Percentiles rank a stretch among this genome's conserved stretches.
Evolutionary conservation across 768 basidiomycete genomes (phyloP).

Genomic region (Cystoderma amianthinum): DNA sequence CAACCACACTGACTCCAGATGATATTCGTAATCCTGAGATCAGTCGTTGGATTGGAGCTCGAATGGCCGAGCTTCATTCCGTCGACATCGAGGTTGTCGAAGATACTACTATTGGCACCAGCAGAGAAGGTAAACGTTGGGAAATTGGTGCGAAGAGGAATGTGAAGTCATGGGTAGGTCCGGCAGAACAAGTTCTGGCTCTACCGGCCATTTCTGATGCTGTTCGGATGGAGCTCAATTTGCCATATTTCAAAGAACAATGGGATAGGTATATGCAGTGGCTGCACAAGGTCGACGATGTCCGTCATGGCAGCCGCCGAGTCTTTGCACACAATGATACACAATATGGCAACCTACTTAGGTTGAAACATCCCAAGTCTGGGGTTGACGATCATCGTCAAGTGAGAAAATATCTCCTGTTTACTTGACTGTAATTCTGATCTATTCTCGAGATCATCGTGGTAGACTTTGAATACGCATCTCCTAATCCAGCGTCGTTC

Average conservation of each 20-base stretch:
- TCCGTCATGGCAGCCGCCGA: slow-evolving; percentile 51
- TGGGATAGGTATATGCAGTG: slow-evolving; percentile 70
- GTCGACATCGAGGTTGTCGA: slow-evolving; percentile 76
- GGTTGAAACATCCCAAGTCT: slow-evolving; percentile 50
- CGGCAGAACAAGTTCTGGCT: slow-evolving; percentile 69
- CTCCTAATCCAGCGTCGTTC: slow-evolving; percentile 86
- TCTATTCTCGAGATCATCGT: slow-evolving; percentile 64
- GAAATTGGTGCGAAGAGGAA: slow-evolving; percentile 60
- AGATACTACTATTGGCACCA: slow-evolving; percentile 25
- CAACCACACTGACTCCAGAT: slow-evolving; percentile 66
- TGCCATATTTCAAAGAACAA: slow-evolving; percentile 53
- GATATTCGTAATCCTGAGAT: slow-evolving; percentile 74
- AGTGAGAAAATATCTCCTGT: slow-evolving; percentile 26
- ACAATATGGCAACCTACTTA: slow-evolving; percentile 90
- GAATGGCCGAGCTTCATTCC: slow-evolving; percentile 94
- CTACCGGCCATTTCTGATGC: slow-evolving; percentile 42
- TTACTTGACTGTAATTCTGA: neutral
- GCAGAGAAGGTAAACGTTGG: slow-evolving; percentile 39
- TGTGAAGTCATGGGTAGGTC: slow-evolving; percentile 61
- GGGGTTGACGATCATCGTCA: slow-evolving; percentile 70
- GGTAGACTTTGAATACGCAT: slow-evolving; percentile 97
- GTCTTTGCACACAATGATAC: slow-evolving; percentile 93
- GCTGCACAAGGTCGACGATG: slow-evolving; percentile 55
- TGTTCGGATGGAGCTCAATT: slow-evolving; percentile 49
- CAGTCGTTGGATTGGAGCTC: slow-evolving; percentile 83